phyloP scores from a whole-genome alignment of 139 green algal genomes.

The Spirogloea muscicola region DNA sequence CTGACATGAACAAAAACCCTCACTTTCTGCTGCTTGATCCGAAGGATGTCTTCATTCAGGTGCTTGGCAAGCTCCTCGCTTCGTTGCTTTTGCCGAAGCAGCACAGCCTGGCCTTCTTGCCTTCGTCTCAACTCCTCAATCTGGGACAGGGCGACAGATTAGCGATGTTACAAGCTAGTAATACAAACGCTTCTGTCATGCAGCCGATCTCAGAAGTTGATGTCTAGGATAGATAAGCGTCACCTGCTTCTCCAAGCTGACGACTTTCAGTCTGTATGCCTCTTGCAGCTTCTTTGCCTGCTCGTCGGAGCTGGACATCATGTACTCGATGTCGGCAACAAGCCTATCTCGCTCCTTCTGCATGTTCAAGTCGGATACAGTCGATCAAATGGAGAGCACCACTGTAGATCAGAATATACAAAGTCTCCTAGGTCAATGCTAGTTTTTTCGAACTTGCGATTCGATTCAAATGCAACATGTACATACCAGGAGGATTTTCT shows the following conservation, averaged over 20 bases:
- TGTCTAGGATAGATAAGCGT: background rate
- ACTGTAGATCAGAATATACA: too few species aligned
- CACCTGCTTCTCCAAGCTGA: background rate
- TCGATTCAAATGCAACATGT: too few species aligned
- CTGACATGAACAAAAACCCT: background rate
- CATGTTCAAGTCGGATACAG: background rate
- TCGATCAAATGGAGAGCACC: background rate
- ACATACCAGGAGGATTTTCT: background rate
- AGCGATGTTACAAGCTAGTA: background rate
- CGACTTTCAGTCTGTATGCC: background rate
- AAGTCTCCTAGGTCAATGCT: background rate
- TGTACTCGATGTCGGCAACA: background rate
- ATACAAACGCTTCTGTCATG: background rate
- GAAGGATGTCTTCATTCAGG: constrained; percentile 70
- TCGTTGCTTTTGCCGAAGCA: constrained; percentile 57
- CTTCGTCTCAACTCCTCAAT: constrained; percentile 59
- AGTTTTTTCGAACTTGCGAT: background rate
- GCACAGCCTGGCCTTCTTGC: constrained; percentile 52
- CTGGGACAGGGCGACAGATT: constrained; percentile 13
- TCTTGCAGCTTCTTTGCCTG: background rate
- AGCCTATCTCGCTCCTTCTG: constrained; percentile 1
- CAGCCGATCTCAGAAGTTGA: background rate
- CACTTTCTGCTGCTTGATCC: constrained; percentile 78
- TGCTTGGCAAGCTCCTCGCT: constrained; percentile 48
- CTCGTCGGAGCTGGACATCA: background rate